These are phyloP conservation scores for Colletotrichum navitas DNA, from an alignment of 2,329 filamentous ascomycete genomes.

Conservation along the genomic window DNA sequence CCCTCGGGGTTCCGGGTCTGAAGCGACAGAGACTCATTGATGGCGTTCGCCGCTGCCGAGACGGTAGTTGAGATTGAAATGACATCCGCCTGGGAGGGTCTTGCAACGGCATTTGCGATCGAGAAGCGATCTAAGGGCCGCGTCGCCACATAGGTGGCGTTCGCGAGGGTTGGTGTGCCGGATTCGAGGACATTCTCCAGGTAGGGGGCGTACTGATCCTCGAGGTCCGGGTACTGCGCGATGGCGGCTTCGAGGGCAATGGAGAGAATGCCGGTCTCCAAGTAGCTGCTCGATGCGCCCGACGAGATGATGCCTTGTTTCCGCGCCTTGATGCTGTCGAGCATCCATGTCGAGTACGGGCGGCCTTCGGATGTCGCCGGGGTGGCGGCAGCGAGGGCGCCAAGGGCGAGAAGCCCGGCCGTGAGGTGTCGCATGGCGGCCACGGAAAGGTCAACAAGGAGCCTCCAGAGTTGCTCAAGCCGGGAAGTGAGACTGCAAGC, in stretches of 20 bases:
- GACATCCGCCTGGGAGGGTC: slow-evolving; percentile 20
- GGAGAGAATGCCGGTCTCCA: slow-evolving; percentile 45
- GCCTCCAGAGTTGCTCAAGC: not conserved
- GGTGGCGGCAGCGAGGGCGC: slow-evolving; percentile 1
- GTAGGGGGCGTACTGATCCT: slow-evolving; percentile 31
- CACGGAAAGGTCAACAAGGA: not conserved
- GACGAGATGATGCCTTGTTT: slow-evolving; percentile 45
- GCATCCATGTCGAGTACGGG: slow-evolving; percentile 44
- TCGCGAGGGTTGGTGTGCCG: slow-evolving; percentile 34
- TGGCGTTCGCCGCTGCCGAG: slow-evolving; percentile 36
- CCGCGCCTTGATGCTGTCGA: slow-evolving; percentile 46
- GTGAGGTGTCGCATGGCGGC: slow-evolving; percentile 7
- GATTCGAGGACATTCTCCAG: slow-evolving; percentile 41
- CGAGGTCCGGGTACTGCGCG: slow-evolving; percentile 38
- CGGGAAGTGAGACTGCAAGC: not conserved
- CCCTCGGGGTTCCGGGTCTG: slow-evolving; percentile 50
- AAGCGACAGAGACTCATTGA: slow-evolving; percentile 43
- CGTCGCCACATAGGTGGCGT: slow-evolving; percentile 37
- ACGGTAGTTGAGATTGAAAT: slow-evolving; percentile 27
- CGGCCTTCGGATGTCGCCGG: slow-evolving; percentile 9
- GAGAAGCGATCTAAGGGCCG: slow-evolving; percentile 46
- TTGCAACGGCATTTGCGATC: slow-evolving; percentile 41
- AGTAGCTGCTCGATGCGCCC: slow-evolving; percentile 43
- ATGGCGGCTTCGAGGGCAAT: slow-evolving; percentile 42
- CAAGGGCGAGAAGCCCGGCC: slow-evolving; percentile 10